Percentiles rank a stretch among this genome's conserved stretches.
Evolutionary conservation across 1,139 yeast genomes (phyloP).

Genomic region (Geotrichum australiense): DNA sequence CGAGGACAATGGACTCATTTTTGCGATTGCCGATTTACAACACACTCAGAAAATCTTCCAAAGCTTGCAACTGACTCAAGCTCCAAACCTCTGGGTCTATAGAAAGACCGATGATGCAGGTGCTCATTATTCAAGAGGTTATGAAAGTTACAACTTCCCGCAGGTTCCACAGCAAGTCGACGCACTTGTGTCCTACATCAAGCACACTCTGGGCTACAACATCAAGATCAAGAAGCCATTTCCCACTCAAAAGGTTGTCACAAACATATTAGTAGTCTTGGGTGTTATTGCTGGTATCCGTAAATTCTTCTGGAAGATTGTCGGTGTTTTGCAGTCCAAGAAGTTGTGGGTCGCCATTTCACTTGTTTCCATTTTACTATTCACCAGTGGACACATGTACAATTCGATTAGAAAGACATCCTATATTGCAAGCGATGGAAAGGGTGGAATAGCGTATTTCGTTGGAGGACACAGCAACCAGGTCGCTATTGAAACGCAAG

Average conservation of each 20-base stretch:
- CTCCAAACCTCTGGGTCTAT: slow-evolving; percentile 70
- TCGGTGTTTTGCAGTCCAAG: slow-evolving; percentile 35
- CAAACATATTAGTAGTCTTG: slow-evolving; percentile 37
- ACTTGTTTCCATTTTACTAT: slow-evolving; percentile 56
- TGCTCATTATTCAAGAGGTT: slow-evolving; percentile 33
- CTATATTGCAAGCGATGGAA: slow-evolving; percentile 50
- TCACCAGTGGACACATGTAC: slow-evolving; percentile 90
- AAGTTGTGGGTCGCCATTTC: slow-evolving; percentile 64
- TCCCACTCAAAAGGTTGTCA: slow-evolving; percentile 45
- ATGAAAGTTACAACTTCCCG: slow-evolving; percentile 42
- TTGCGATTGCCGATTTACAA: slow-evolving; percentile 67
- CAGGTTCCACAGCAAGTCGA: slow-evolving; percentile 48
- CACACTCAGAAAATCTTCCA: slow-evolving; percentile 51
- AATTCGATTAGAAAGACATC: slow-evolving; percentile 76
- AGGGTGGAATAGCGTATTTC: slow-evolving; percentile 58
- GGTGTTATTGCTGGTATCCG: slow-evolving; percentile 24
- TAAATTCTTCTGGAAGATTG: slow-evolving; percentile 28
- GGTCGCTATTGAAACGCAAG: slow-evolving; percentile 52
- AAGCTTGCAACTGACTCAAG: slow-evolving; percentile 51
- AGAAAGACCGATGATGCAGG: slow-evolving; percentile 44
- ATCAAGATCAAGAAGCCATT: slow-evolving; percentile 52
- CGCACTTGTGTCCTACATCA: slow-evolving; percentile 35
- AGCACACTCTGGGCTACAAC: slow-evolving; percentile 38
- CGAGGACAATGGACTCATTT: slow-evolving; percentile 47
- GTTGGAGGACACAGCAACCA: slow-evolving; percentile 66